These are phyloP conservation scores for Ichthyophonus hoferi DNA, from an alignment of 208 protist genomes.

Conservation along the genomic window DNA sequence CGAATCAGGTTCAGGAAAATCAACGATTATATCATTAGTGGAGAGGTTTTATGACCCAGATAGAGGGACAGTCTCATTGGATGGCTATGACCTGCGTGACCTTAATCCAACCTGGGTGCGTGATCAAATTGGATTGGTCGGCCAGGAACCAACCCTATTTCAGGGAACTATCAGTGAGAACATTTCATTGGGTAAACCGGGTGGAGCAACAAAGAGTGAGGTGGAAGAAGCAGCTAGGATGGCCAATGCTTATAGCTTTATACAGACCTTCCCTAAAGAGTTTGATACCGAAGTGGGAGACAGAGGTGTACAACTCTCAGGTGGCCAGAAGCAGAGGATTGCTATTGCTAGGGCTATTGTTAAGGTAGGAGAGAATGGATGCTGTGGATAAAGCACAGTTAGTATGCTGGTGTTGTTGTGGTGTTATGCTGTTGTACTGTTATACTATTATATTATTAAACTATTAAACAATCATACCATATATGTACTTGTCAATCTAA, in stretches of 20 bases:
- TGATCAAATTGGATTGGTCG: conserved; percentile 50
- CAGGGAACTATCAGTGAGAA: conserved; percentile 50
- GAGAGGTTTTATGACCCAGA: conserved; percentile 65
- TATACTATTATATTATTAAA: too few relatives aligned
- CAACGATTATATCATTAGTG: conserved; percentile 64
- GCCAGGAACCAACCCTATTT: conserved; percentile 59
- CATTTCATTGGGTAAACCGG: conserved; percentile 52
- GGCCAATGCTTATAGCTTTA: conserved; percentile 56
- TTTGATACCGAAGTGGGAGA: conserved; percentile 61
- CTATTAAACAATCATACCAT: too few relatives aligned
- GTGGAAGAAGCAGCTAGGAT: conserved; percentile 44
- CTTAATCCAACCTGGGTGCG: conserved; percentile 51
- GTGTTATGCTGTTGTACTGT: too few relatives aligned
- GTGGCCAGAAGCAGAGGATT: conserved; percentile 57
- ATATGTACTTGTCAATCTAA: too few relatives aligned
- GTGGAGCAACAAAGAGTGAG: conserved; percentile 47
- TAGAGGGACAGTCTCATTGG: conserved; percentile 57
- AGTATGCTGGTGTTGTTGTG: too few relatives aligned
- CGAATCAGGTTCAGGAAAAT: conserved; percentile 72
- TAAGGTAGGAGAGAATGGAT: conserved; percentile 5
- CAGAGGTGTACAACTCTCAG: conserved; percentile 50
- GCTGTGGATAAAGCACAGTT: background rate
- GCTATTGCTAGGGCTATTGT: conserved; percentile 46
- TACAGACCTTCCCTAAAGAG: conserved; percentile 33
- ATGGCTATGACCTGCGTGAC: conserved; percentile 52